These are phyloP conservation scores for Scheffersomyces cryptocercus DNA, from an alignment of 1,139 yeast genomes.

Conservation along the genomic window DNA sequence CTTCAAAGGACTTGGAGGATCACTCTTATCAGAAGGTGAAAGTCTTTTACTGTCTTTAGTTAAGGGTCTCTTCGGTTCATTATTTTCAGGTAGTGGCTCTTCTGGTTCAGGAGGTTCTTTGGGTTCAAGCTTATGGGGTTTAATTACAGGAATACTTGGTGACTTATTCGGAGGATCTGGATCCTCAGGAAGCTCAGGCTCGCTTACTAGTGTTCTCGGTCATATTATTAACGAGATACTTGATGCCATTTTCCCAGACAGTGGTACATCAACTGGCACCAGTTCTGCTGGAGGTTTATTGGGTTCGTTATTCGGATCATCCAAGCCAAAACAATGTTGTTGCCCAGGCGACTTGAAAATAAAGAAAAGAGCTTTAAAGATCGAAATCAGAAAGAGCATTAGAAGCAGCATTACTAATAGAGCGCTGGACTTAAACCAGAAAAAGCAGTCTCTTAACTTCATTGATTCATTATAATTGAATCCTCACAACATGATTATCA, in stretches of 20 bases:
- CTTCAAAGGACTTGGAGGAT: neutral
- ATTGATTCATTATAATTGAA: slow-evolving; percentile 4
- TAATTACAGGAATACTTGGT: slow-evolving; percentile 1
- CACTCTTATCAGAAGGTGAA: neutral
- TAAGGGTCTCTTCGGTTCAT: neutral
- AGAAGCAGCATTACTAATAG: slow-evolving; percentile 14
- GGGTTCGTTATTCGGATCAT: slow-evolving; percentile 10
- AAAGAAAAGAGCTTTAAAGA: slow-evolving; percentile 18
- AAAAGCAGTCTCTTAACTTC: slow-evolving; percentile 7
- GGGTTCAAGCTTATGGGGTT: neutral
- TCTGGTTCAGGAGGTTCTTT: neutral
- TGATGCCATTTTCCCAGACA: slow-evolving; percentile 8
- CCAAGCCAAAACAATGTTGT: slow-evolving; percentile 18
- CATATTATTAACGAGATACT: slow-evolving; percentile 9
- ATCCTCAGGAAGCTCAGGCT: slow-evolving; percentile 9
- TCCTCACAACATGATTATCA: too few relatives aligned
- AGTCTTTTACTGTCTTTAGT: neutral
- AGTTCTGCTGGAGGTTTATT: slow-evolving; percentile 3
- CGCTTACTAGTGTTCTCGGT: slow-evolving; percentile 9
- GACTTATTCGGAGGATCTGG: slow-evolving; percentile 16
- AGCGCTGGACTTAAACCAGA: too few relatives aligned
- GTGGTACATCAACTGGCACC: slow-evolving; percentile 11
- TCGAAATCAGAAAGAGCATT: slow-evolving; percentile 17
- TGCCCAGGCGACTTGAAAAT: slow-evolving; percentile 15
- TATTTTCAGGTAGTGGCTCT: neutral